Percentiles rank a stretch among this genome's conserved stretches.
Conservation (phyloP, 345 rosid genomes). For the Trapa incisa region DNA sequence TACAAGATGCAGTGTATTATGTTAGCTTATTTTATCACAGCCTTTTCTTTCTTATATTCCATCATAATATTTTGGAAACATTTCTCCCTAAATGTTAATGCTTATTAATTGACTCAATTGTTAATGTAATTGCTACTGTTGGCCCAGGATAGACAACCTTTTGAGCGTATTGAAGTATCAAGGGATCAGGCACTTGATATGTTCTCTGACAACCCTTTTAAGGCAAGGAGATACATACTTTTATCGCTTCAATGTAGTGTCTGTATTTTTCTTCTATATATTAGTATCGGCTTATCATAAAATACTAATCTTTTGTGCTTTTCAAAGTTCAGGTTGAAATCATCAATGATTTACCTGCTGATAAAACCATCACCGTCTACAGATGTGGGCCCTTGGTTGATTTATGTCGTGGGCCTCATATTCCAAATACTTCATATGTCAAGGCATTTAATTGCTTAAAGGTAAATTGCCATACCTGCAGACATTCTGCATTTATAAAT, state of each 20-base stretch:
- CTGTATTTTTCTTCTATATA: not conserved
- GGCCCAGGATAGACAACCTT: constrained; percentile 73
- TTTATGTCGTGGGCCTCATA: constrained; percentile 98
- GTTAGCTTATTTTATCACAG: not conserved
- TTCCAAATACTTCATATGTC: constrained; percentile 92
- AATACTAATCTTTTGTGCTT: not conserved
- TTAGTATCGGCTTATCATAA: not conserved
- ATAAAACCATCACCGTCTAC: constrained; percentile 89
- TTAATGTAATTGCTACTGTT: not conserved
- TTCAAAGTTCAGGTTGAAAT: constrained; percentile 63
- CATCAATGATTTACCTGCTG: constrained; percentile 70
- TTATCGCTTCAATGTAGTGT: not conserved
- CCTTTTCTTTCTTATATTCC: not conserved
- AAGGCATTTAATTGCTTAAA: constrained; percentile 88
- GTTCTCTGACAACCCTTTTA: constrained; percentile 81
- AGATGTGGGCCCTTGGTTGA: constrained; percentile 97
- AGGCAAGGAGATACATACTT: constrained; percentile 31
- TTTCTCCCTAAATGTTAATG: not conserved
- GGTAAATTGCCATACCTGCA: constrained; percentile 28
- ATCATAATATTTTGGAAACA: not conserved
- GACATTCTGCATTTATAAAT: not conserved
- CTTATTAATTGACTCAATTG: not conserved
- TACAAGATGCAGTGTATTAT: too few species aligned
- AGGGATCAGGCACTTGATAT: constrained; percentile 77
- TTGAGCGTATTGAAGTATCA: constrained; percentile 94